A percentile compares a stretch with the other conserved stretches of the same genome.
Evolutionary conservation across 345 rosid species (phyloP).

Genomic region (Pistacia atlantica): DNA sequence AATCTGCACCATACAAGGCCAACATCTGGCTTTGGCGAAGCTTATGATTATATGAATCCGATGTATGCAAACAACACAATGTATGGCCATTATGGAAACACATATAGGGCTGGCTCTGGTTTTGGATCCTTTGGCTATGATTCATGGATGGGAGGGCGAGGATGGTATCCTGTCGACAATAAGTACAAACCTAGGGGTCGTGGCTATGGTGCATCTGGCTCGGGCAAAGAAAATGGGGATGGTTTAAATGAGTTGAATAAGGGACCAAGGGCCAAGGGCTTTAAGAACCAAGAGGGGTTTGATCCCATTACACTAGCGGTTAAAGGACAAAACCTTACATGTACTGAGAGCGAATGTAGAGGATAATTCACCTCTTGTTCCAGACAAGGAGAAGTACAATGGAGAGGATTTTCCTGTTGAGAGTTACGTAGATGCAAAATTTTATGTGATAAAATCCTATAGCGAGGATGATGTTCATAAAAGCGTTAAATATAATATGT

Average conservation of each 20-base stretch:
- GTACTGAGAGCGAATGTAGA: conserved; percentile 32
- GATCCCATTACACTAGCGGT: conserved; percentile 30
- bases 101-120: conserved; percentile 45
- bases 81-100: conserved; percentile 60
- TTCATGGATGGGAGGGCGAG: conserved; percentile 59
- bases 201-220: conserved; percentile 38
- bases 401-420: conserved; percentile 51
- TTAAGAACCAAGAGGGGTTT: conserved; percentile 46
- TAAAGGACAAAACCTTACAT: conserved; percentile 34
- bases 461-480: conserved; percentile 91
- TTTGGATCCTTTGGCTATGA: conserved; percentile 59
- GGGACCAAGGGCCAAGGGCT: conserved; percentile 70
- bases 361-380: conserved; percentile 26
- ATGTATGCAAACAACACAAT: conserved; percentile 50
- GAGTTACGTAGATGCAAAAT: conserved; percentile 52
- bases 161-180: conserved; percentile 62
- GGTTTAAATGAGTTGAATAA: conserved; percentile 77
- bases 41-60: conserved; percentile 49
- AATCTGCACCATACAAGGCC: conserved; percentile 46
- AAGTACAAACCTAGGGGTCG: conserved; percentile 54
- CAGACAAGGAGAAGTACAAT: conserved; percentile 49
- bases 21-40: conserved; percentile 39
- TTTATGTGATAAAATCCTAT: conserved; percentile 76
- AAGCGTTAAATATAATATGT: conserved; percentile 70
- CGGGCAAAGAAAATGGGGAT: conserved; percentile 63